phyloP scores from a whole-genome alignment of 2,329 filamentous ascomycete species.

The Thelonectria blattea region DNA sequence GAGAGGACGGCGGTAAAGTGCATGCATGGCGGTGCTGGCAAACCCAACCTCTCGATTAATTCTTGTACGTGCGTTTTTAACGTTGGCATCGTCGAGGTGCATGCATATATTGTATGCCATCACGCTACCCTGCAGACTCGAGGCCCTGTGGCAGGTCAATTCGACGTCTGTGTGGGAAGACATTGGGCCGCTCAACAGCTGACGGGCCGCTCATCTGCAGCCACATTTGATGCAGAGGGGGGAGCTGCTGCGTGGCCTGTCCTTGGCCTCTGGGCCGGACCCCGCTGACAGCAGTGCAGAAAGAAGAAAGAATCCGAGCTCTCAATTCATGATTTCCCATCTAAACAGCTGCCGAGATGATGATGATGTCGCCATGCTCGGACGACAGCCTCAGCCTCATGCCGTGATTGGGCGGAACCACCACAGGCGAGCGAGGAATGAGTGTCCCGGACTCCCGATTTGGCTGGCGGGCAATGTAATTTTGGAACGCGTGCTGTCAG shows the following conservation, averaged over 20 bases:
- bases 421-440: not conserved
- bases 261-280: not conserved
- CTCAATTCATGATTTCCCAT: not conserved
- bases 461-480: slow-evolving; percentile 16
- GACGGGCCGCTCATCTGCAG: slow-evolving; percentile 7
- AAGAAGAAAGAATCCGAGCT: not conserved
- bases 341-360: not conserved
- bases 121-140: not conserved
- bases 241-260: not conserved
- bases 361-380: slow-evolving; percentile 7
- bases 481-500: slow-evolving; percentile 28
- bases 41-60: not conserved
- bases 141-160: not conserved
- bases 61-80: not conserved
- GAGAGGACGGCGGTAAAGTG: not conserved
- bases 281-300: not conserved
- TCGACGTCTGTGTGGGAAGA: not conserved
- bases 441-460: not conserved
- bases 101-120: not conserved
- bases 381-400: slow-evolving; percentile 8
- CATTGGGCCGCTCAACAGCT: not conserved
- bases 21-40: not conserved
- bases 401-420: slow-evolving; percentile 1
- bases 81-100: not conserved
- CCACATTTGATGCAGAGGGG: not conserved